A percentile compares a stretch with the other conserved stretches of the same genome.
Evolutionary conservation across 345 rosid species (phyloP).

Genomic region (Noccaea bulbosa): DNA sequence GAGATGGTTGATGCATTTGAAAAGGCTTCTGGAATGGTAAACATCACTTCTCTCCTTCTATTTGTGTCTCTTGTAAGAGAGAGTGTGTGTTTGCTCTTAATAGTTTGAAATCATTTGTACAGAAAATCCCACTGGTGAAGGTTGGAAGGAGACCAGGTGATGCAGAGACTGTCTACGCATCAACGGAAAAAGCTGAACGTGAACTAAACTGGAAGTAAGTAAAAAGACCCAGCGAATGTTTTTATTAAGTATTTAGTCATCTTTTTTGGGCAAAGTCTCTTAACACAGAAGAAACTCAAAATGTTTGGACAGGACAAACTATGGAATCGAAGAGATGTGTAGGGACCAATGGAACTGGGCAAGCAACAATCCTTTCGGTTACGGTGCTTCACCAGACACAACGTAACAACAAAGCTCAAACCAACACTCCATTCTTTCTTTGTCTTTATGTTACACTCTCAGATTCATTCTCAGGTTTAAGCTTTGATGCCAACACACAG

Average conservation of each 20-base stretch:
- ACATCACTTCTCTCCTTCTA: slow-evolving; percentile 8
- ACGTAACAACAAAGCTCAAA: slow-evolving; percentile 29
- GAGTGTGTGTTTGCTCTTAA: not conserved
- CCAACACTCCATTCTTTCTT: slow-evolving; percentile 16
- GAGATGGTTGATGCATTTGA: slow-evolving; percentile 98
- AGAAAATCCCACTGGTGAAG: slow-evolving; percentile 81
- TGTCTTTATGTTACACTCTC: slow-evolving; percentile 24
- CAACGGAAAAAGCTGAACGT: slow-evolving; percentile 80
- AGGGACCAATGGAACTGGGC: slow-evolving; percentile 99
- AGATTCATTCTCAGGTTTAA: slow-evolving; percentile 16
- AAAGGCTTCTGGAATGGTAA: slow-evolving; percentile 92
- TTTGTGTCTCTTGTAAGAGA: not conserved
- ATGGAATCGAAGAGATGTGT: slow-evolving; percentile 91
- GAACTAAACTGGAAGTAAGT: slow-evolving; percentile 96
- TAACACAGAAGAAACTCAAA: slow-evolving; percentile 16
- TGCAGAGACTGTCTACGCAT: slow-evolving; percentile 82
- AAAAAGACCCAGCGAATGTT: not conserved
- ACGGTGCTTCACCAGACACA: slow-evolving; percentile 50
- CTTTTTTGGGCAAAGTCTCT: not conserved
- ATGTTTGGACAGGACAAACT: slow-evolving; percentile 68
- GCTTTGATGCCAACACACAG: slow-evolving; percentile 30
- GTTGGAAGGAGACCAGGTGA: slow-evolving; percentile 91
- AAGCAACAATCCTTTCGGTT: slow-evolving; percentile 90
- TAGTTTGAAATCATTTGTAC: slow-evolving; percentile 9
- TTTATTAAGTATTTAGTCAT: not conserved